Conservation (phyloP, 768 basidiomycete species). For the Suillus bovinus region DNA sequence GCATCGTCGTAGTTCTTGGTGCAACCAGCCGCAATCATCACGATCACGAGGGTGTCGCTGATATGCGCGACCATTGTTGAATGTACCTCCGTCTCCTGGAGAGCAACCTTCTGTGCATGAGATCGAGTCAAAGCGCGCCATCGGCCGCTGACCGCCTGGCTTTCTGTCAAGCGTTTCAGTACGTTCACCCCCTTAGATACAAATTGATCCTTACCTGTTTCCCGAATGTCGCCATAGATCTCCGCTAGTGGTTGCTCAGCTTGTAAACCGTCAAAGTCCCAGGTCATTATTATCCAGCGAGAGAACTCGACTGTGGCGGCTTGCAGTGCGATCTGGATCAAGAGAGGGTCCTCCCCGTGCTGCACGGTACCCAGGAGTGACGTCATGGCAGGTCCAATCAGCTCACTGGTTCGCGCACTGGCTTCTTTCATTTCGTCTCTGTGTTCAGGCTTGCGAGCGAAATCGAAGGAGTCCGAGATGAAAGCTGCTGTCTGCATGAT, state of each 20-base stretch:
- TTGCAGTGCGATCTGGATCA: conserved; percentile 41
- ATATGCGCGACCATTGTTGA: conserved; percentile 45
- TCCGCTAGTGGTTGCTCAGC: conserved; percentile 30
- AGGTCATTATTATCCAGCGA: conserved; percentile 35
- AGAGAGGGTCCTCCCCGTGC: conserved; percentile 37
- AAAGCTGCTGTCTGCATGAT: conserved; percentile 47
- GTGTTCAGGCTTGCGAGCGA: conserved; percentile 22
- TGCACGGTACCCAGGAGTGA: conserved; percentile 23
- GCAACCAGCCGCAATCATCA: conserved; percentile 43
- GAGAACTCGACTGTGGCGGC: conserved; percentile 33
- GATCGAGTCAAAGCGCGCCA: conserved; percentile 57
- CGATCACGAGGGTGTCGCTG: conserved; percentile 43
- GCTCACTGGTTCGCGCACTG: conserved; percentile 28
- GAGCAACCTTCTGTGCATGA: conserved; percentile 37
- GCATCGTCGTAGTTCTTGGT: conserved; percentile 32
- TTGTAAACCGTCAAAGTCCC: conserved; percentile 34
- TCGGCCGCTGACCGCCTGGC: conserved; percentile 51
- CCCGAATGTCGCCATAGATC: conserved; percentile 42
- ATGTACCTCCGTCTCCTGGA: conserved; percentile 34
- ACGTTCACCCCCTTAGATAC: conserved; percentile 1
- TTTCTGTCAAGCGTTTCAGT: conserved; percentile 34
- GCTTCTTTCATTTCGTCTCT: conserved; percentile 31
- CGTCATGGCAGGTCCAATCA: conserved; percentile 31
- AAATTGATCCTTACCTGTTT: conserved; percentile 37
- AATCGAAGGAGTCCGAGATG: conserved; percentile 42